Percentiles rank a stretch among this genome's conserved stretches.
phyloP scores from a whole-genome alignment of 2,329 filamentous ascomycete species.

The Diaporthe sp. region DNA sequence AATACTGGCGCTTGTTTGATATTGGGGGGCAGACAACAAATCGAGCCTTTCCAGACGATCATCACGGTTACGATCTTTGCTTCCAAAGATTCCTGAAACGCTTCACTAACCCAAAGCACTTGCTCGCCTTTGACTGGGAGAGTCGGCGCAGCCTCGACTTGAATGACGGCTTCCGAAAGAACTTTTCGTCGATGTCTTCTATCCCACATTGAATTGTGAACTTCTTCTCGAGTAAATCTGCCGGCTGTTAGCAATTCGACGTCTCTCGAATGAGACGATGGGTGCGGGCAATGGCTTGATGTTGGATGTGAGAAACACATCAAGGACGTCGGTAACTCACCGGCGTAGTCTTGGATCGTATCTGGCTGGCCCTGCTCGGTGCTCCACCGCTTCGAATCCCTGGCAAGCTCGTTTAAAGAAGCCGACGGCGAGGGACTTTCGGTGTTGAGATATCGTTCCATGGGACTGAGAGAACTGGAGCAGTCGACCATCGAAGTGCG shows the following conservation, averaged over 20 bases:
- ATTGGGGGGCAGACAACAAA: background rate
- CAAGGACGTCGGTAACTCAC: background rate
- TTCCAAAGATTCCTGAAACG: background rate
- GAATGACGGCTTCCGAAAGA: background rate
- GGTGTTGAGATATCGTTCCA: background rate
- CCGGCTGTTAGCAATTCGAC: background rate
- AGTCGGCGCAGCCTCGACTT: background rate
- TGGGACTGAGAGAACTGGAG: too few species aligned
- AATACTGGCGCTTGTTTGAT: background rate
- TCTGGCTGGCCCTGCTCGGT: background rate
- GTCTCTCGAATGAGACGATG: background rate
- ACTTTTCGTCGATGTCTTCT: background rate
- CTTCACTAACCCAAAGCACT: background rate
- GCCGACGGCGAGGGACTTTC: background rate
- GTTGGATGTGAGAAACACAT: background rate
- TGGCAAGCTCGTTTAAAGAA: background rate
- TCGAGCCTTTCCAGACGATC: background rate
- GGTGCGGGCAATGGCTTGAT: background rate
- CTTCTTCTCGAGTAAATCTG: background rate
- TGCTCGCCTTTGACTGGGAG: background rate
- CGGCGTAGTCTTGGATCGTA: background rate
- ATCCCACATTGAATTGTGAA: background rate
- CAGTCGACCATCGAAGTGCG: background rate
- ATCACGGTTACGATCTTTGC: too few species aligned
- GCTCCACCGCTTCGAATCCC: background rate